Conservation (phyloP, 164 flowering plant genomes). For the Vitis labrusca region DNA sequence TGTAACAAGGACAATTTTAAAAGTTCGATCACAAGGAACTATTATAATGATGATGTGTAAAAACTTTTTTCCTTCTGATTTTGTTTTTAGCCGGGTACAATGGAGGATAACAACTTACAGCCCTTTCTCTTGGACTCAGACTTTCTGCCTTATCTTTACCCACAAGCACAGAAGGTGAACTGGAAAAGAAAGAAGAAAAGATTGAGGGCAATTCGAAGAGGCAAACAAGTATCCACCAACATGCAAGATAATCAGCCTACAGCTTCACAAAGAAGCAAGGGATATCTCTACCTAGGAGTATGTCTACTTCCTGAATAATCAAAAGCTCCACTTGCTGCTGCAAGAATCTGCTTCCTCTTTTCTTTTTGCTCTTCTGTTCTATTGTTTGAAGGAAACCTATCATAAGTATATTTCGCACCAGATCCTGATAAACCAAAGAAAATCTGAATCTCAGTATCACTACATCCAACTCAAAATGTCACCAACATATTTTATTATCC, state of each 20-base stretch:
- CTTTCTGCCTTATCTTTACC: slow-evolving; percentile 64
- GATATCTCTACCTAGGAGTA: slow-evolving; percentile 40
- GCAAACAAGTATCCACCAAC: not conserved
- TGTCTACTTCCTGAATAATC: slow-evolving; percentile 55
- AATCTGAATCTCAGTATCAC: not conserved
- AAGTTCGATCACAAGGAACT: not conserved
- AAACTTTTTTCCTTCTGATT: no score
- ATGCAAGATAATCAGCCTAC: not conserved
- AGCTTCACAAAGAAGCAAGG: not conserved
- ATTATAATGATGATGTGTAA: not conserved
- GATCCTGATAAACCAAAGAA: slow-evolving; percentile 43
- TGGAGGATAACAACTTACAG: slow-evolving; percentile 58
- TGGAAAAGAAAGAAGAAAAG: slow-evolving; percentile 24
- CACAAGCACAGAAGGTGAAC: slow-evolving; percentile 56
- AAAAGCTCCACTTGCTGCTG: slow-evolving; percentile 75
- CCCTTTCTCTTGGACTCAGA: slow-evolving; percentile 94
- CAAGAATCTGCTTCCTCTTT: slow-evolving; percentile 88
- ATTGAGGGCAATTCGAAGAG: not conserved
- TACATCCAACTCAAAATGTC: not conserved
- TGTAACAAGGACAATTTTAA: not conserved
- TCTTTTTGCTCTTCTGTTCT: slow-evolving; percentile 95
- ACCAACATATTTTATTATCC: not conserved
- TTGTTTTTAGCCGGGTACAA: no score
- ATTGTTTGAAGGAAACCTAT: slow-evolving; percentile 80
- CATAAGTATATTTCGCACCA: slow-evolving; percentile 82